phyloP scores from a whole-genome alignment of 1,284 basidiomycete species.

The Ganoderma sp. region DNA sequence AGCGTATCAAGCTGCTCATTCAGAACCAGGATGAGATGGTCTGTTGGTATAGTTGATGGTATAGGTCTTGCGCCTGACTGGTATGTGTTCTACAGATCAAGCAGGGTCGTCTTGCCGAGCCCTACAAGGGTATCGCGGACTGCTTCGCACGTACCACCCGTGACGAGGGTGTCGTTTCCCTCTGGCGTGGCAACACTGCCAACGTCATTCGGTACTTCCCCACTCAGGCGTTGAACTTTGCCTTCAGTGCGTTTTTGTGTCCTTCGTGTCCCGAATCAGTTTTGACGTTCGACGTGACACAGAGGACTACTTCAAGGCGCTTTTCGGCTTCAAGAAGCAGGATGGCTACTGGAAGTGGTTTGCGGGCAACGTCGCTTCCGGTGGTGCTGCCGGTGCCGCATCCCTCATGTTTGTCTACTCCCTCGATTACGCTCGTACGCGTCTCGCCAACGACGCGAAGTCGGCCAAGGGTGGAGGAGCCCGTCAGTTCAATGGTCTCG shows the following conservation, averaged over 20 bases:
- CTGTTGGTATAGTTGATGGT: conserved; percentile 24
- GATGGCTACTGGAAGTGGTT: conserved; percentile 94
- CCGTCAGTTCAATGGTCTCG: conserved; percentile 94
- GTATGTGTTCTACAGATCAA: conserved; percentile 72
- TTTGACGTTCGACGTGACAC: conserved; percentile 36
- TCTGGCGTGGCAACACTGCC: conserved; percentile 97
- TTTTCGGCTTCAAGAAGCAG: conserved; percentile 90
- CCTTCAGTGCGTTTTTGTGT: conserved; percentile 75
- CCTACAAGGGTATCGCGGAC: conserved; percentile 94
- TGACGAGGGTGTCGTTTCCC: conserved; percentile 89
- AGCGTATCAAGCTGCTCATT: conserved; percentile 98
- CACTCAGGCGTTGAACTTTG: conserved; percentile 95
- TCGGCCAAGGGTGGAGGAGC: conserved; percentile 88
- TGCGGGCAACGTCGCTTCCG: conserved; percentile 91
- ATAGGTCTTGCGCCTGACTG: conserved; percentile 15
- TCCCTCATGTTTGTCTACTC: conserved; percentile 98
- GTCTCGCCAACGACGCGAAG: conserved; percentile 97
- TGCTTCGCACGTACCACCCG: conserved; percentile 87
- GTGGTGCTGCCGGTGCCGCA: conserved; percentile 96
- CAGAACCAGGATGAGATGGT: conserved; percentile 98
- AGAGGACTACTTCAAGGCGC: conserved; percentile 97
- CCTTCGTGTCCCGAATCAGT: neutral
- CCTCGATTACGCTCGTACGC: conserved; percentile 96
- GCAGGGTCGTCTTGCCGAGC: conserved; percentile 89
- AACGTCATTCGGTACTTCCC: conserved; percentile 99